A percentile compares a stretch with the other conserved stretches of the same genome.
Evolutionary conservation across 2,329 filamentous ascomycete genomes (phyloP).

Genomic region (Rachicladosporium sp.): DNA sequence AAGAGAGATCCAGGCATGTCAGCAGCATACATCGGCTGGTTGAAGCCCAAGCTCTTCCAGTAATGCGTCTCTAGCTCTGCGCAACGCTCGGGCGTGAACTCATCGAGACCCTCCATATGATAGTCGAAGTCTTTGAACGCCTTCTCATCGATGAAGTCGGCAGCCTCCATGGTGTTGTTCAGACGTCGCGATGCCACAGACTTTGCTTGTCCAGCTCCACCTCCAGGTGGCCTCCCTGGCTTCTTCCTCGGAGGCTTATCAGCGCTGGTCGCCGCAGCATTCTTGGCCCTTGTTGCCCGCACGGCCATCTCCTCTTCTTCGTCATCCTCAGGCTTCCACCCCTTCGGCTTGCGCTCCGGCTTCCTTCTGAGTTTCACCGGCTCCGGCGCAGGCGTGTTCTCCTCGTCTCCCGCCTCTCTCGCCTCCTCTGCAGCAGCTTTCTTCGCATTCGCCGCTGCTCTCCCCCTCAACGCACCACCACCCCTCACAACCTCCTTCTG

Average conservation of each 20-base stretch:
- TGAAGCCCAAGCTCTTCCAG: slow-evolving; percentile 95
- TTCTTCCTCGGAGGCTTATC: slow-evolving; percentile 40
- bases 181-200: slow-evolving; percentile 80
- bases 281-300: slow-evolving; percentile 16
- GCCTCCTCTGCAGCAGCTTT: slow-evolving; percentile 10
- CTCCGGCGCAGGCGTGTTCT: slow-evolving; percentile 1
- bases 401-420: slow-evolving; percentile 9
- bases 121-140: slow-evolving; percentile 90
- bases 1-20: slow-evolving; percentile 95
- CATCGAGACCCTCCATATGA: slow-evolving; percentile 65
- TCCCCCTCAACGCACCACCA: slow-evolving; percentile 18
- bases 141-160: slow-evolving; percentile 73
- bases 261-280: slow-evolving; percentile 13
- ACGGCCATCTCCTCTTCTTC: slow-evolving; percentile 18
- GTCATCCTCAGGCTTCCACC: slow-evolving; percentile 23
- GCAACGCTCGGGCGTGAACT: slow-evolving; percentile 83
- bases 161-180: slow-evolving; percentile 66
- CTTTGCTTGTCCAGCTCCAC: slow-evolving; percentile 41
- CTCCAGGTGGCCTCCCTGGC: slow-evolving; percentile 35
- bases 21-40: slow-evolving; percentile 85
- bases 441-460: slow-evolving; percentile 13
- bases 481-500: slow-evolving; percentile 35
- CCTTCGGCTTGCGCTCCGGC: slow-evolving; percentile 31
- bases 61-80: slow-evolving; percentile 90
- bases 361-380: slow-evolving; percentile 33